Conservation (phyloP, 1,284 basidiomycete genomes). For the Heterobasidion parviporum region DNA sequence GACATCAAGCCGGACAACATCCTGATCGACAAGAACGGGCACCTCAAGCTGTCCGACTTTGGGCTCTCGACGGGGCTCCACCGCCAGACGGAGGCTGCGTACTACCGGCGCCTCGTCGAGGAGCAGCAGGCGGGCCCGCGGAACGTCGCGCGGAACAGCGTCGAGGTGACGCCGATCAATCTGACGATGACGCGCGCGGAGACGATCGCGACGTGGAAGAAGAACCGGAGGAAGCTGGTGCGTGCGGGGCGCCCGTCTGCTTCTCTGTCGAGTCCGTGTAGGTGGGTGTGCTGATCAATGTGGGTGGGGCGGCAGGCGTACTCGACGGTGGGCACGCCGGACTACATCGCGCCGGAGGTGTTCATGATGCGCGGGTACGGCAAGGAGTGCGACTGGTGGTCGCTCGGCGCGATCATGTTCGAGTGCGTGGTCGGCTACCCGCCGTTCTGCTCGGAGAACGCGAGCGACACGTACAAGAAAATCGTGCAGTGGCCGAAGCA, state of each 20-base stretch:
- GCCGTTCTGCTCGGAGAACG: slow-evolving; percentile 96
- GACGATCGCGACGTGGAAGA: slow-evolving; percentile 98
- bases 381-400: slow-evolving; percentile 99
- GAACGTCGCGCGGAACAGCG: slow-evolving; percentile 72
- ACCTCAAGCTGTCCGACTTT: slow-evolving; percentile 97
- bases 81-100: slow-evolving; percentile 92
- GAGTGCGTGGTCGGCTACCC: slow-evolving; percentile 97
- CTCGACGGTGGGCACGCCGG: slow-evolving; percentile 97
- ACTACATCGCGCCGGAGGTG: slow-evolving; percentile 99
- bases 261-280: too few relatives aligned
- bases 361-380: slow-evolving; percentile 97
- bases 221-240: slow-evolving; percentile 91
- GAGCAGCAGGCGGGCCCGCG: slow-evolving; percentile 24
- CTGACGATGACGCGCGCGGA: slow-evolving; percentile 89
- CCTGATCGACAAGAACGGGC: slow-evolving; percentile 92
- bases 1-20: slow-evolving; percentile 99
- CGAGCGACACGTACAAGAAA: slow-evolving; percentile 97
- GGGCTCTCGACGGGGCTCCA: slow-evolving; percentile 97
- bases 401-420: slow-evolving; percentile 95
- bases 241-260: too few relatives aligned
- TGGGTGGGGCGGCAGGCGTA: slow-evolving; percentile 59
- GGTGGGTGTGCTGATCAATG: not conserved
- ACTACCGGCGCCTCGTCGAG: slow-evolving; percentile 85
- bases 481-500: slow-evolving; percentile 94
- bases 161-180: slow-evolving; percentile 94